Conservation (phyloP, 78 protist genomes). For the Dictyostelium citrinum region DNA sequence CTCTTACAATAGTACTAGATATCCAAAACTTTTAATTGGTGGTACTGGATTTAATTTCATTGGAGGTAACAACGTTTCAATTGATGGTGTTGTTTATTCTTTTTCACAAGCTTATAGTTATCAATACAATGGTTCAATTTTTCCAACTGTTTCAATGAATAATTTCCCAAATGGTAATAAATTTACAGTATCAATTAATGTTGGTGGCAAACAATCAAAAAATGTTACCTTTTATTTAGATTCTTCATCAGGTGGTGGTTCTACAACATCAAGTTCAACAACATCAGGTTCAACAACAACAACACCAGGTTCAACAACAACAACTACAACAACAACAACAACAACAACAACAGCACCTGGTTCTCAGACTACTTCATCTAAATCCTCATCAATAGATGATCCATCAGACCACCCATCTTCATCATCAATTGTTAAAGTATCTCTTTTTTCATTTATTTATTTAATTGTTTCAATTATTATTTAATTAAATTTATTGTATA, state of each 20-base stretch:
- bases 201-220: background rate
- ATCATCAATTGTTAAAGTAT: background rate
- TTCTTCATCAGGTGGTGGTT: background rate
- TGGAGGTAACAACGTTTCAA: background rate
- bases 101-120: background rate
- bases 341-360: background rate
- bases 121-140: background rate
- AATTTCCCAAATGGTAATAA: background rate
- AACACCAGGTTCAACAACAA: background rate
- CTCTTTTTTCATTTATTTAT: background rate
- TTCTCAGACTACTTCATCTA: background rate
- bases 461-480: background rate
- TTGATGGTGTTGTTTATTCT: background rate
- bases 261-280: background rate
- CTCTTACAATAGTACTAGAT: background rate
- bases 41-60: background rate
- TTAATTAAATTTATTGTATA: background rate
- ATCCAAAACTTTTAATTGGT: background rate
- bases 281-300: background rate
- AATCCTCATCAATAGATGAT: background rate
- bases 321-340: background rate
- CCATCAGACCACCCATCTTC: background rate
- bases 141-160: background rate
- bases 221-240: background rate
- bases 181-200: background rate